Base-by-base conservation (phyloP, 2,329 filamentous ascomycete genomes). In the Penicillium digitatum region DNA sequence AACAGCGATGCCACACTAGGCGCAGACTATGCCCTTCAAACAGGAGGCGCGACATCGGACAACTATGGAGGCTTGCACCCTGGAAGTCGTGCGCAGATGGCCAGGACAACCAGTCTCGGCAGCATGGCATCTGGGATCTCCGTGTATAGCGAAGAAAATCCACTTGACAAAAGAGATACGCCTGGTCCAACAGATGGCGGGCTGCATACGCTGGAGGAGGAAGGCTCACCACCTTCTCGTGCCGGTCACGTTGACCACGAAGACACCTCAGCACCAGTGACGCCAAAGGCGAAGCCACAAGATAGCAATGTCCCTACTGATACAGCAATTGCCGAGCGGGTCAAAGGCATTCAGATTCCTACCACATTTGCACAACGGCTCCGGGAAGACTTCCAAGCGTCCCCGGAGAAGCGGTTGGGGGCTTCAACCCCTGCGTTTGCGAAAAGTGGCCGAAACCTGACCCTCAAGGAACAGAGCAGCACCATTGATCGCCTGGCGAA, bases 401-500 rank as follows among this genome's bases (percentile, higher is more conserved):
- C 81, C 10, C 79, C 81, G 8, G 89, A 85, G 53, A 86, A 85
- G 56, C 78, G 79, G 29, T 70, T 77, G 14, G 77, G 78, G 3
- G 75, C 77, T 9, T 80, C 81, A 26, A 80, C 79, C 0, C 74
- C 79, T 4, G 71, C 69, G 6, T 73, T 79, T 52, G 76, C 78
- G 29, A 80, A 84, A 40, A 80, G 81, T 42, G 85, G 86, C 20
- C 86, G 83, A 66, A 89, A 84, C 63, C 78, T 99, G 74, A 97
- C 94, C 0, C 78, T 99, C 38, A 97, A 96, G 72, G 94, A 99
- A 74, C 94, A 99, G 74, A 96, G 93, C 69, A 95, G 88, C 74
- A 97, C 93, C 14, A 96, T 99, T 61, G 94, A 99, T 73, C 86
- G 92, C 56, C 81, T 97, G 2, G 95, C 90, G 57, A 99, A 99